Conservation (phyloP, 2,329 filamentous ascomycete species). For the Claviceps pusilla region DNA sequence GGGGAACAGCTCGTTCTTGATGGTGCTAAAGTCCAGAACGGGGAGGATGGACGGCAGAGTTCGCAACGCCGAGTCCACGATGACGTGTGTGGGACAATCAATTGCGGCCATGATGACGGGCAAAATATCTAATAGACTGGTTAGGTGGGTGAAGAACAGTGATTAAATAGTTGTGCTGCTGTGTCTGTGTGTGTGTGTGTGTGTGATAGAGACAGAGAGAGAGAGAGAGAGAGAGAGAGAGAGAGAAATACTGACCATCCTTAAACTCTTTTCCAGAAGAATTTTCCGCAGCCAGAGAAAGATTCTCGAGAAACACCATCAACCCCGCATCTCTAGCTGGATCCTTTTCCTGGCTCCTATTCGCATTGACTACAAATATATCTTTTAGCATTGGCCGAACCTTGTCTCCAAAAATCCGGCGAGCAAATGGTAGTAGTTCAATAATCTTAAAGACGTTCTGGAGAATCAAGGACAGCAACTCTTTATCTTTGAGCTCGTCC, state of each 20-base stretch:
- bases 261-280: slow-evolving; percentile 88
- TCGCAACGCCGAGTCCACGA: slow-evolving; percentile 74
- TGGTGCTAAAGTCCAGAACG: slow-evolving; percentile 85
- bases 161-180: background rate
- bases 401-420: slow-evolving; percentile 66
- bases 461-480: slow-evolving; percentile 69
- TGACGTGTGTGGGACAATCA: slow-evolving; percentile 74
- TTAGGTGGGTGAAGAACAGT: background rate
- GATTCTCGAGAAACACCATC: slow-evolving; percentile 80
- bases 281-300: slow-evolving; percentile 60
- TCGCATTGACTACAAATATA: slow-evolving; percentile 54
- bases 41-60: slow-evolving; percentile 69
- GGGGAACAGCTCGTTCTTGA: slow-evolving; percentile 93
- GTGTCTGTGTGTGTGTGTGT: too few species aligned
- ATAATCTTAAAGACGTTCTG: slow-evolving; percentile 90
- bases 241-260: slow-evolving; percentile 45
- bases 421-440: slow-evolving; percentile 59
- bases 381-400: slow-evolving; percentile 75
- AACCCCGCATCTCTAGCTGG: slow-evolving; percentile 73
- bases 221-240: too few species aligned
- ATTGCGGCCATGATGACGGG: slow-evolving; percentile 73
- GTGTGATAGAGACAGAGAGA: too few species aligned
- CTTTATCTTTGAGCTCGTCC: slow-evolving; percentile 86
- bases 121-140: slow-evolving; percentile 50
- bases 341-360: slow-evolving; percentile 56